A percentile compares a stretch with the other conserved stretches of the same genome.
Evolutionary conservation across 139 green algal species (phyloP).

Genomic region (Volvox reticuliferus): DNA sequence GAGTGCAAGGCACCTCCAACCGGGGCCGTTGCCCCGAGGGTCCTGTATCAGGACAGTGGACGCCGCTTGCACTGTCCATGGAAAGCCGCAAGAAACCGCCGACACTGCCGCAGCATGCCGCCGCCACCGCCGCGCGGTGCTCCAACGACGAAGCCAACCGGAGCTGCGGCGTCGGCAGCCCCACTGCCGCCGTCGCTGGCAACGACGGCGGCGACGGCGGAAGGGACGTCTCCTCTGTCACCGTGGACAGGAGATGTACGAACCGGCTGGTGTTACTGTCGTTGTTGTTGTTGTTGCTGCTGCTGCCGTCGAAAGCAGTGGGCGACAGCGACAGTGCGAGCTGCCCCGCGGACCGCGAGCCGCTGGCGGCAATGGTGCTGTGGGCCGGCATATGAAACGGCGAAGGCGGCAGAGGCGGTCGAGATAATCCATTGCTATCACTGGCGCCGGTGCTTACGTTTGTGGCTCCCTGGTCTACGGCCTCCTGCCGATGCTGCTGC

Average conservation of each 20-base stretch:
- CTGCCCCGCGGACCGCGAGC: not conserved
- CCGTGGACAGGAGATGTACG: slow-evolving; percentile 14
- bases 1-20: no score
- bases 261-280: not conserved
- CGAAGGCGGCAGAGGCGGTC: not conserved
- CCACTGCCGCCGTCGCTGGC: not conserved
- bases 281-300: no score
- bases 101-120: not conserved
- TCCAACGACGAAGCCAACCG: not conserved
- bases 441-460: not conserved
- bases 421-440: not conserved
- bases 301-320: not conserved
- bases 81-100: not conserved
- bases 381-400: not conserved
- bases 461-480: not conserved
- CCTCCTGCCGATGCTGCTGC: not conserved
- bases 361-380: not conserved
- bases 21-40: no score
- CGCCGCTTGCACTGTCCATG: not conserved
- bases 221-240: slow-evolving; percentile 22
- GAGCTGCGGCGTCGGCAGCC: not conserved
- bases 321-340: not conserved
- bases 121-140: not conserved
- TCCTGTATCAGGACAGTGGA: not conserved
- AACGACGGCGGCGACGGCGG: not conserved